Conservation (phyloP, 495 filamentous ascomycete genomes). For the Durotheca rogersii region DNA sequence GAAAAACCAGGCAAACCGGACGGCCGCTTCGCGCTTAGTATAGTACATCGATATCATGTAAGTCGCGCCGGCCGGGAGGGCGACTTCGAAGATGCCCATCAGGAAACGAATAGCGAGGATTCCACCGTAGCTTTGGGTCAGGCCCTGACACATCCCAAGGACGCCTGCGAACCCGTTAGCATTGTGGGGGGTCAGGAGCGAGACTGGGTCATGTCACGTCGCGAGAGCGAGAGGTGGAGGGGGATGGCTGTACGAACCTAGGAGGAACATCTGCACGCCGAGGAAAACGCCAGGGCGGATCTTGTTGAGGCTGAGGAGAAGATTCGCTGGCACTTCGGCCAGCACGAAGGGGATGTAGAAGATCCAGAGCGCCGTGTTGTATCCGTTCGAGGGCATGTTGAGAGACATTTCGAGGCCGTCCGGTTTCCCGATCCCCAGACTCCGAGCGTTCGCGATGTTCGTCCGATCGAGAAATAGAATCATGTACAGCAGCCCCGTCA, state of each 20-base stretch:
- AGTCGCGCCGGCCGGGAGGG: constrained; percentile 31
- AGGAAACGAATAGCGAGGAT: constrained; percentile 28
- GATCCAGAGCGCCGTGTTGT: constrained; percentile 26
- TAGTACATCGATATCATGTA: constrained; percentile 36
- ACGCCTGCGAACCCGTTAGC: constrained; percentile 15
- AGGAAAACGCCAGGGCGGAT: constrained; percentile 25
- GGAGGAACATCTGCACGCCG: constrained; percentile 21
- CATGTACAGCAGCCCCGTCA: constrained; percentile 26
- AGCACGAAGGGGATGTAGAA: constrained; percentile 27
- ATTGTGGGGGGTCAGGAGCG: background rate
- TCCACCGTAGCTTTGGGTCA: constrained; percentile 21
- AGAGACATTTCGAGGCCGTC: constrained; percentile 21
- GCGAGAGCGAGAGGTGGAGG: no score
- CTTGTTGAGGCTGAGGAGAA: constrained; percentile 26
- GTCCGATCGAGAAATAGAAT: constrained; percentile 28
- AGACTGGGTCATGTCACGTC: no score
- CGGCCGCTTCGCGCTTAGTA: constrained; percentile 25
- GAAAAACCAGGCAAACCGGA: constrained; percentile 34
- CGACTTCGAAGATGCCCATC: constrained; percentile 23
- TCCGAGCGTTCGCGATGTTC: constrained; percentile 29
- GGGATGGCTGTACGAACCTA: constrained; percentile 7
- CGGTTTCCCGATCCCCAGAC: constrained; percentile 15
- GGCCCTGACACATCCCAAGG: constrained; percentile 27
- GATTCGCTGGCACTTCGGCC: constrained; percentile 26
- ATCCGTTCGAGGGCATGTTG: constrained; percentile 26